Evolutionary conservation across 2,329 filamentous ascomycete species (phyloP).

Genomic region (Mycosphaerella sp.): DNA sequence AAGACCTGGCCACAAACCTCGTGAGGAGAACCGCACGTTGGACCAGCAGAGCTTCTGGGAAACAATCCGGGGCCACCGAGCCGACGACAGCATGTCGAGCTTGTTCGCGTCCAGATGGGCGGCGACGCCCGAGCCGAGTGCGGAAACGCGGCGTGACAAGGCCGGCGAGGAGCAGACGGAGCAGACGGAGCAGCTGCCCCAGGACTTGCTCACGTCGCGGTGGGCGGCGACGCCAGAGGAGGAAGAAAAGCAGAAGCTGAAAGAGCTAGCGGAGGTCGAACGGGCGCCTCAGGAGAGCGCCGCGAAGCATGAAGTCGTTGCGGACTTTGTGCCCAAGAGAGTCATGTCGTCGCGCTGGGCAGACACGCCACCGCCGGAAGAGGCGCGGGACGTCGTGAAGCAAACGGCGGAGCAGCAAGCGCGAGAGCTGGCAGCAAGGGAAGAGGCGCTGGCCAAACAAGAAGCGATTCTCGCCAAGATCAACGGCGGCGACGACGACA

Average conservation of each 20-base stretch:
- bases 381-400: constrained; percentile 5
- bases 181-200: constrained; percentile 9
- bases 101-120: constrained; percentile 31
- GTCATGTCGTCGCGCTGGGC: constrained; percentile 29
- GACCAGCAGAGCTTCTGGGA: constrained; percentile 48
- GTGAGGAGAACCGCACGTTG: constrained; percentile 43
- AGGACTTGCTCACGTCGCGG: constrained; percentile 24
- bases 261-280: constrained; percentile 4
- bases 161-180: constrained; percentile 4
- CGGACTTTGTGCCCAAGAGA: constrained; percentile 19
- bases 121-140: constrained; percentile 22
- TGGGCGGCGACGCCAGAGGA: constrained; percentile 24
- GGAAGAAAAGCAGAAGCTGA: constrained; percentile 11
- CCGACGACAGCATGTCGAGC: constrained; percentile 31
- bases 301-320: constrained; percentile 2
- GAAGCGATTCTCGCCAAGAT: constrained; percentile 8
- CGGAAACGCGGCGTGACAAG: constrained; percentile 6
- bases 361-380: constrained; percentile 23
- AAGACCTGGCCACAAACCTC: constrained; percentile 34
- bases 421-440: constrained; percentile 4
- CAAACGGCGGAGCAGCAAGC: constrained; percentile 6
- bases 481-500: constrained; percentile 7
- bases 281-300: not conserved
- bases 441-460: constrained; percentile 7
- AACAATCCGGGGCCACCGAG: constrained; percentile 37